phyloP scores from a whole-genome alignment of 768 basidiomycete genomes.

The Boletus reticuloceps region DNA sequence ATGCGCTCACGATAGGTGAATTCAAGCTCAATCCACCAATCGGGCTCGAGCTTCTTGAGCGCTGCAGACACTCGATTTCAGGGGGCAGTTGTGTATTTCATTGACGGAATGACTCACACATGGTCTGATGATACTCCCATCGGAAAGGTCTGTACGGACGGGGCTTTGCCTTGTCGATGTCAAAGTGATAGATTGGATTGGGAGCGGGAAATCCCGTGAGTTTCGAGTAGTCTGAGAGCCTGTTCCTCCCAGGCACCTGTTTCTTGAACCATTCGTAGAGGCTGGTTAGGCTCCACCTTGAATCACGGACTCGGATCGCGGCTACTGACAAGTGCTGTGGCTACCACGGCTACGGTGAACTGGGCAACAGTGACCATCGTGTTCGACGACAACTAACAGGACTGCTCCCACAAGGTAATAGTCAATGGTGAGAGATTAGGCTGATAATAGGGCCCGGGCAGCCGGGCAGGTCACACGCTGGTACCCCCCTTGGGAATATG shows the following conservation, averaged over 20 bases:
- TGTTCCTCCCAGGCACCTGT: constrained; percentile 4
- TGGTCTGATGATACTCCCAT: constrained; percentile 56
- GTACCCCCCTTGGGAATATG: too few relatives aligned
- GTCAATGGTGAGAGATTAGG: too few relatives aligned
- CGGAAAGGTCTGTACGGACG: constrained; percentile 56
- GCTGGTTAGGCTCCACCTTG: background rate
- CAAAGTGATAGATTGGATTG: constrained; percentile 39
- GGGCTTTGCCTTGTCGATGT: constrained; percentile 41
- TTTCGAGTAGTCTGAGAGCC: constrained; percentile 38
- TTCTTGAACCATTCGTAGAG: constrained; percentile 7
- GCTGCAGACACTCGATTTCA: constrained; percentile 26
- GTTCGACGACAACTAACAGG: background rate
- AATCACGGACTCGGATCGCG: background rate
- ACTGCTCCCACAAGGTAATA: background rate
- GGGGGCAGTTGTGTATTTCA: background rate
- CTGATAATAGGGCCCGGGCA: too few relatives aligned
- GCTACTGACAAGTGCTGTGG: background rate
- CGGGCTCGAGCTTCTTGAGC: constrained; percentile 46
- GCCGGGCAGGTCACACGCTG: too few relatives aligned
- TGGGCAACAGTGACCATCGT: constrained; percentile 7
- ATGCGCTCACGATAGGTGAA: constrained; percentile 47
- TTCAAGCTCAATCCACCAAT: constrained; percentile 58
- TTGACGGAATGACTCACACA: constrained; percentile 38
- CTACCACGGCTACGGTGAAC: background rate
- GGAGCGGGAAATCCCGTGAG: constrained; percentile 46